Conservation (phyloP, 202 grass and related monocot species). For the Schoenoplectus triqueter region DNA sequence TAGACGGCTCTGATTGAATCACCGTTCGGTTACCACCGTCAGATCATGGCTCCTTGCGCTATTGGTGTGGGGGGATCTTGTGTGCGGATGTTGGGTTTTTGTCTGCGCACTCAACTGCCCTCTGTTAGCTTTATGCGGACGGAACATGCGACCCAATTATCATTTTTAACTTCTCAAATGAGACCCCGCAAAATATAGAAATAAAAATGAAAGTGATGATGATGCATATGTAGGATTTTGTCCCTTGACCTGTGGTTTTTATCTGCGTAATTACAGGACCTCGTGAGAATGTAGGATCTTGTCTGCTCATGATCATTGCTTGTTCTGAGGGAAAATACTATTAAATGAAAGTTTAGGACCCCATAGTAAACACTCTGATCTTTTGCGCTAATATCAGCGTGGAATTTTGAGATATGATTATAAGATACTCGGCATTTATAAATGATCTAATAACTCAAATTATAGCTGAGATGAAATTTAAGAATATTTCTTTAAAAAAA, state of each 20-base stretch:
- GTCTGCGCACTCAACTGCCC: slow-evolving; percentile 20
- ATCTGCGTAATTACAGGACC: too few relatives aligned
- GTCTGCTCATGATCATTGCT: too few relatives aligned
- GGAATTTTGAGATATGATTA: too few relatives aligned
- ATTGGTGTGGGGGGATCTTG: slow-evolving; percentile 19
- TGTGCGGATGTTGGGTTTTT: slow-evolving; percentile 34
- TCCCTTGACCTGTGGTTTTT: background rate
- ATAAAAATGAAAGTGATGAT: background rate
- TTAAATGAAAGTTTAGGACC: too few relatives aligned
- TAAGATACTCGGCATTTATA: too few relatives aligned
- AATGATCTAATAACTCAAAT: too few relatives aligned
- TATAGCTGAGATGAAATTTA: too few relatives aligned
- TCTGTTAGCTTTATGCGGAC: slow-evolving; percentile 15
- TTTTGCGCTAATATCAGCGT: too few relatives aligned
- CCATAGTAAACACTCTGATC: too few relatives aligned
- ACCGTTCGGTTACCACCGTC: background rate
- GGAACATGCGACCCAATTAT: background rate
- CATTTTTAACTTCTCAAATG: background rate
- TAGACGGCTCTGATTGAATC: background rate
- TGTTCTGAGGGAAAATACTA: too few relatives aligned
- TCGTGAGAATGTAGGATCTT: too few relatives aligned
- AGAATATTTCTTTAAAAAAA: too few relatives aligned
- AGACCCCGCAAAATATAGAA: background rate
- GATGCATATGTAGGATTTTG: background rate
- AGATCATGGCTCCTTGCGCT: background rate